Percentiles rank a stretch among this genome's conserved stretches.
Conservation (phyloP, 345 rosid species). For the Leavenworthia alabamica region DNA sequence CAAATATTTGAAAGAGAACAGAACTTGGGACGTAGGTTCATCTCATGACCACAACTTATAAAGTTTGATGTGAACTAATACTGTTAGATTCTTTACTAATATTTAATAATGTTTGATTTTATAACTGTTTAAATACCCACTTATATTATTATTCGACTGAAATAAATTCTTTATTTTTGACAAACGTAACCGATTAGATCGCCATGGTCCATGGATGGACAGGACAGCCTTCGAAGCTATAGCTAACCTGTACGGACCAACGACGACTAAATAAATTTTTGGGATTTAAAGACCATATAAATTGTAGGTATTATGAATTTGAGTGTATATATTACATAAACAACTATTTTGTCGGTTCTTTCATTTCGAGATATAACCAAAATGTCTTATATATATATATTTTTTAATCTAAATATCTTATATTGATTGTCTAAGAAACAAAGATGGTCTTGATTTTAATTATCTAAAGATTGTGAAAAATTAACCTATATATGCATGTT, state of each 20-base stretch:
- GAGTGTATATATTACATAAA: background rate
- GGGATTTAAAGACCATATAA: background rate
- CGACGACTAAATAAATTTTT: background rate
- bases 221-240: background rate
- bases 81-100: conserved; percentile 10
- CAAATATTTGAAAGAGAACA: background rate
- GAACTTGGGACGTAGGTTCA: conserved; percentile 13
- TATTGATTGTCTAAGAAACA: background rate
- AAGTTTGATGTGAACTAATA: conserved; percentile 21
- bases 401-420: background rate
- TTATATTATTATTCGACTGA: background rate
- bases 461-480: too few relatives aligned
- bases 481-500: too few relatives aligned
- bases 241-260: conserved; percentile 7
- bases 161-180: background rate
- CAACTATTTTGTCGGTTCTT: conserved; percentile 7
- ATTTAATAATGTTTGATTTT: background rate
- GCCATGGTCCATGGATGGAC: too few relatives aligned
- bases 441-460: too few relatives aligned
- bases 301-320: background rate
- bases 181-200: background rate
- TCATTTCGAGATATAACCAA: background rate
- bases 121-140: background rate
- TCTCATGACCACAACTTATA: conserved; percentile 14
- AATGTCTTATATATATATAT: background rate